A percentile compares a stretch with the other conserved stretches of the same genome.
These are phyloP conservation scores for Podila verticillata DNA, from an alignment of 192 early-diverging fungal genomes.

Conservation along the genomic window DNA sequence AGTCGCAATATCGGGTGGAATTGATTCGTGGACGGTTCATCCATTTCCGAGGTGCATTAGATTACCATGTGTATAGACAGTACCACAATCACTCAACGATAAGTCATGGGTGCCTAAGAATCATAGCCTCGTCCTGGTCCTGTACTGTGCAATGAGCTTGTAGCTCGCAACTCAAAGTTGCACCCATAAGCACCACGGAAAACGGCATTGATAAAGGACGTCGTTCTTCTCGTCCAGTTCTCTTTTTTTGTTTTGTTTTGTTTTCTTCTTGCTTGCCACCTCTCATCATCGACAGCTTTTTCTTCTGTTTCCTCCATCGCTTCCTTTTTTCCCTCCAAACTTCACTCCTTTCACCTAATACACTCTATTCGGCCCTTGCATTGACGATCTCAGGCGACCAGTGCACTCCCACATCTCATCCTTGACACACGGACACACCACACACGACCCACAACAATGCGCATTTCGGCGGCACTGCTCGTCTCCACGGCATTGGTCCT, in stretches of 20 bases:
- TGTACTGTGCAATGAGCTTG: too few species aligned
- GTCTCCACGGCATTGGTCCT: constrained; percentile 12
- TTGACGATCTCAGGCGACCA: neutral
- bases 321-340: neutral
- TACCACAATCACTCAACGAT: too few species aligned
- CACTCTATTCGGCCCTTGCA: neutral
- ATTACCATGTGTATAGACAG: constrained; percentile 1
- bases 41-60: neutral
- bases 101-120: too few species aligned
- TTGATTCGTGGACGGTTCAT: too few species aligned
- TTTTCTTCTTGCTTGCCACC: too few species aligned
- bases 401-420: neutral
- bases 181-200: too few species aligned
- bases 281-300: neutral
- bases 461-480: constrained; percentile 4
- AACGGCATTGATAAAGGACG: too few species aligned
- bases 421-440: neutral
- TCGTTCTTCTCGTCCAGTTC: too few species aligned
- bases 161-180: too few species aligned
- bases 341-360: neutral
- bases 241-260: too few species aligned
- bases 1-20: too few species aligned
- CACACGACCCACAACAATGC: constrained; percentile 8
- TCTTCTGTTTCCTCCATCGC: neutral
- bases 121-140: too few species aligned